Conservation (phyloP, 2,329 filamentous ascomycete species). For the Zarea fungicola region DNA sequence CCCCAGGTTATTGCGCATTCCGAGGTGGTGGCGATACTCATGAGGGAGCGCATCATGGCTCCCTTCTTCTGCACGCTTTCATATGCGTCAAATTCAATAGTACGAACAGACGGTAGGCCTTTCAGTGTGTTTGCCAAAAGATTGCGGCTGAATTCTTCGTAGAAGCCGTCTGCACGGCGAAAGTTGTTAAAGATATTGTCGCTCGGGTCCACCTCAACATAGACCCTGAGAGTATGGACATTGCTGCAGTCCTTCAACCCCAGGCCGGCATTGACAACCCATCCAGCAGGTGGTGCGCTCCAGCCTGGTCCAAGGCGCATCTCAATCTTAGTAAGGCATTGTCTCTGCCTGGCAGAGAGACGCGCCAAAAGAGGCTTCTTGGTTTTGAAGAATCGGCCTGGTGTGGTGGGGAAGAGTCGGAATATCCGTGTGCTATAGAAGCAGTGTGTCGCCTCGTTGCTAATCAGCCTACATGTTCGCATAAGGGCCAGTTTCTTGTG, state of each 20-base stretch:
- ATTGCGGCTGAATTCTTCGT: slow-evolving; percentile 58
- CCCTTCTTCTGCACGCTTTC: slow-evolving; percentile 59
- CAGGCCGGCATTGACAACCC: slow-evolving; percentile 61
- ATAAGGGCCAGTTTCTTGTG: slow-evolving; percentile 56
- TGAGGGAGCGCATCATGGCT: slow-evolving; percentile 57
- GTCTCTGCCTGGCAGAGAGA: slow-evolving; percentile 55
- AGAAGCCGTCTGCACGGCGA: slow-evolving; percentile 60
- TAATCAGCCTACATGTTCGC: slow-evolving; percentile 54
- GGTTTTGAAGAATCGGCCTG: slow-evolving; percentile 64
- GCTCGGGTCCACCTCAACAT: slow-evolving; percentile 68
- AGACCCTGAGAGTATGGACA: slow-evolving; percentile 57
- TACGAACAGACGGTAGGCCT: slow-evolving; percentile 49
- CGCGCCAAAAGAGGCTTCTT: slow-evolving; percentile 67
- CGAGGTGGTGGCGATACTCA: slow-evolving; percentile 44
- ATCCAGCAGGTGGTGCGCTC: slow-evolving; percentile 63
- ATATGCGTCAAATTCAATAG: slow-evolving; percentile 66
- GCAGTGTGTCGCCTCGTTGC: slow-evolving; percentile 57
- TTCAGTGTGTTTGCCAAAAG: slow-evolving; percentile 54
- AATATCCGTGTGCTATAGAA: slow-evolving; percentile 61
- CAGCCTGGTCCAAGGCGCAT: slow-evolving; percentile 69
- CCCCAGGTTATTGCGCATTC: slow-evolving; percentile 61
- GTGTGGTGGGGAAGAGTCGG: slow-evolving; percentile 61
- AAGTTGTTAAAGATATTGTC: slow-evolving; percentile 64
- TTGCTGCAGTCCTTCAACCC: slow-evolving; percentile 58
- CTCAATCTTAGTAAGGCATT: slow-evolving; percentile 58